Conservation (phyloP, 352 stramenopile genomes). For the Lagenidium giganteum region DNA sequence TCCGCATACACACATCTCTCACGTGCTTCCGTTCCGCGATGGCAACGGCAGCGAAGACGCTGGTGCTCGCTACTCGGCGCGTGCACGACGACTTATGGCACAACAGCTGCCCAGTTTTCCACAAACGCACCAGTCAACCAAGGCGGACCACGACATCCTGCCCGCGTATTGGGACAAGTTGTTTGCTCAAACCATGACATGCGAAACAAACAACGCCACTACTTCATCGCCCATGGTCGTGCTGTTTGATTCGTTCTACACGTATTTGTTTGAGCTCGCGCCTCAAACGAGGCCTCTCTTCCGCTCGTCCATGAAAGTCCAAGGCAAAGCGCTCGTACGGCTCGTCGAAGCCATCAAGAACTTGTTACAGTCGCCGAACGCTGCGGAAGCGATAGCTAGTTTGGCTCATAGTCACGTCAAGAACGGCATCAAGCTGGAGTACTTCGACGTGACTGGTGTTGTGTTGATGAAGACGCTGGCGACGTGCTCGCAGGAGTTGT, state of each 20-base stretch:
- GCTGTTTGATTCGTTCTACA: slow-evolving; percentile 40
- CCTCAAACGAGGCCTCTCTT: slow-evolving; percentile 33
- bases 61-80: slow-evolving; percentile 8
- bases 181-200: slow-evolving; percentile 13
- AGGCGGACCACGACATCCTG: slow-evolving; percentile 13
- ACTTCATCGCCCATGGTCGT: slow-evolving; percentile 22
- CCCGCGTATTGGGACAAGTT: slow-evolving; percentile 23
- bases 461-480: slow-evolving; percentile 20
- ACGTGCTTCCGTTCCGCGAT: too few relatives aligned
- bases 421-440: slow-evolving; percentile 26
- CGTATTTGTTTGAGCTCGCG: slow-evolving; percentile 26
- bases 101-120: slow-evolving; percentile 24
- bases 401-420: slow-evolving; percentile 28
- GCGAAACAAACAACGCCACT: neutral
- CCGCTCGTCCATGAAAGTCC: slow-evolving; percentile 29
- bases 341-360: slow-evolving; percentile 33
- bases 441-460: slow-evolving; percentile 29
- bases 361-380: slow-evolving; percentile 24
- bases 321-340: slow-evolving; percentile 31
- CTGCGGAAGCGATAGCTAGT: slow-evolving; percentile 16
- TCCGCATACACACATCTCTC: too few relatives aligned
- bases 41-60: slow-evolving; percentile 5
- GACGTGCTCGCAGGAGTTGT: slow-evolving; percentile 22
- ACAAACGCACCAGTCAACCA: slow-evolving; percentile 17
- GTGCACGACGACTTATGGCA: slow-evolving; percentile 13